Evolutionary conservation across 2,329 filamentous ascomycete genomes (phyloP), one percentile per base, ranked within the genome.

Genomic region (Biscogniauxia sp.): DNA sequence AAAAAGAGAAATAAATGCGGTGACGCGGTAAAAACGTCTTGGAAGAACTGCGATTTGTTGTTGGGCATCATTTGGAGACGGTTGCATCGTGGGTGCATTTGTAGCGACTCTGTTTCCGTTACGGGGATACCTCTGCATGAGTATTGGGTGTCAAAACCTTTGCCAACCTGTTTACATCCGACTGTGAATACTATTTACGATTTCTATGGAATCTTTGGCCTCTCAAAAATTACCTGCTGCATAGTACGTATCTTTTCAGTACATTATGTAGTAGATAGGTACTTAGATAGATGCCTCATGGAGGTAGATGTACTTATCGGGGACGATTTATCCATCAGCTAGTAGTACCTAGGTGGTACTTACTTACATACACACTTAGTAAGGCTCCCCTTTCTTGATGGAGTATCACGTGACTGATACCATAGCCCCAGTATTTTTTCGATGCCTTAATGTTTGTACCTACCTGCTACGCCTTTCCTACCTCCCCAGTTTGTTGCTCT

Each of bases 1-100:
- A 87, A 79, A 82, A 81, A 68, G 83, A 85, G 66, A 86, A 85
- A 55, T 65, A 57, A 61, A 41, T 11, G 19, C 23, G 50, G 23
- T 25, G 8, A 20, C 45, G 45, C 2, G 7, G 45, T 57, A 20
- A 19, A 55, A 17, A 54, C 2, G 15, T 26, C 20, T 57, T 51
- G 32, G 23, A 60, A 28, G 45, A 58, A 55, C 32, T 50, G 52
- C 28, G 53, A 51, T 20, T 32, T 56, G 37, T 32, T 37, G 55
- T 50, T 51, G 45, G 53, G 51, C 52, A 55, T 57, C 61, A 56
- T 65, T 65, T 60, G 41, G 56, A 58, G 17, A 28, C 41, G 61
- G 19, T 51, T 45, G 37, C 50, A 51, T 51, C 50, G 28, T 32
- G 28, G 20, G 50, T 51, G 61, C 61, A 59, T 62, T 58, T 62